Evolutionary conservation across 495 filamentous ascomycete species (phyloP).

Genomic region (Penicillium coprophilum): DNA sequence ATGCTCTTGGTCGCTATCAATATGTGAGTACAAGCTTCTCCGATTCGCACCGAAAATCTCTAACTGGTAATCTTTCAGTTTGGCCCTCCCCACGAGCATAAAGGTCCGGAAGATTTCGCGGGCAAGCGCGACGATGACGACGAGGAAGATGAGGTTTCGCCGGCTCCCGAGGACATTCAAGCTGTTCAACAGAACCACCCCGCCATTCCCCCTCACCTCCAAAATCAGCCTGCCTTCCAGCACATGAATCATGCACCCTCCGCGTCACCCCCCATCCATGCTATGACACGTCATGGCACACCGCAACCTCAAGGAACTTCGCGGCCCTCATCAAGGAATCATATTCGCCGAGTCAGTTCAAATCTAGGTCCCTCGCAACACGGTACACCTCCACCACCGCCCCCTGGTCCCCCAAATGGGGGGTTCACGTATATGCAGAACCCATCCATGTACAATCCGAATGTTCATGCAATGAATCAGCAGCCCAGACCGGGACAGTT

Average conservation of each 20-base stretch:
- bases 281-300: conserved; percentile 71
- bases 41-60: background rate
- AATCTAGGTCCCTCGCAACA: conserved; percentile 67
- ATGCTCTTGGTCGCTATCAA: conserved; percentile 81
- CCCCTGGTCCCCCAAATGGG: conserved; percentile 65
- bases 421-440: conserved; percentile 78
- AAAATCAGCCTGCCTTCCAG: conserved; percentile 68
- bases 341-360: conserved; percentile 70
- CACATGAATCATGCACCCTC: conserved; percentile 86
- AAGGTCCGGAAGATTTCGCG: conserved; percentile 89
- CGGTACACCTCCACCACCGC: conserved; percentile 56
- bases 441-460: conserved; percentile 79
- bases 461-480: conserved; percentile 50
- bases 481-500: conserved; percentile 49
- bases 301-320: conserved; percentile 76
- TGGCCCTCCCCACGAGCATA: conserved; percentile 90
- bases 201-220: conserved; percentile 72
- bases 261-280: conserved; percentile 86
- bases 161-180: conserved; percentile 61
- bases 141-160: conserved; percentile 74
- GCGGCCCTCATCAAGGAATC: conserved; percentile 79
- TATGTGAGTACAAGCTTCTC: conserved; percentile 62
- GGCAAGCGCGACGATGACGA: conserved; percentile 81
- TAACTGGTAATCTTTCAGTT: conserved; percentile 56
- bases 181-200: conserved; percentile 42